These are phyloP conservation scores for Gossypium thurberi DNA, from an alignment of 345 rosid genomes.

Conservation along the genomic window DNA sequence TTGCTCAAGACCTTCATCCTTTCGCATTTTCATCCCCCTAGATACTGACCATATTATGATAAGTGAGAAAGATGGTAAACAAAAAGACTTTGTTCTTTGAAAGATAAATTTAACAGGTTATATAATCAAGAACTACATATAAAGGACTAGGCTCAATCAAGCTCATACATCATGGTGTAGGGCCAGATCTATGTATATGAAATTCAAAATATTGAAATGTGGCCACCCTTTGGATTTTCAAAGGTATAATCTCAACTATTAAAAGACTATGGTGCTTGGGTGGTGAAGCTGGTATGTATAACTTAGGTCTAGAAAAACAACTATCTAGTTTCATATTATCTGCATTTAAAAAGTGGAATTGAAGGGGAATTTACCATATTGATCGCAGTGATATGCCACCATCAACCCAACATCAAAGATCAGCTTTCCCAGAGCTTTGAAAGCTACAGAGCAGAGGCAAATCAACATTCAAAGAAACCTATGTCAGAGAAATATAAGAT, in stretches of 20 bases:
- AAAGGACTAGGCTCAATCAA: background rate
- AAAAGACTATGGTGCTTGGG: background rate
- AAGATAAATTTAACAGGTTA: background rate
- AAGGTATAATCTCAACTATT: slow-evolving; percentile 1
- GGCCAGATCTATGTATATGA: background rate
- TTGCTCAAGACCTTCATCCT: slow-evolving; percentile 57
- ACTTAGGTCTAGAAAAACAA: slow-evolving; percentile 5
- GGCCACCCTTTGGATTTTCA: background rate
- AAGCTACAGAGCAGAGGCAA: slow-evolving; percentile 41
- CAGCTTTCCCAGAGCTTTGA: slow-evolving; percentile 81
- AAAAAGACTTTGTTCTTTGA: background rate
- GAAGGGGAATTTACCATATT: slow-evolving; percentile 46
- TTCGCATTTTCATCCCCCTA: slow-evolving; percentile 36
- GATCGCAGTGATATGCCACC: slow-evolving; percentile 88
- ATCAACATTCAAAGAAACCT: background rate
- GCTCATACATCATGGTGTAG: background rate
- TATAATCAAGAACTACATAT: background rate
- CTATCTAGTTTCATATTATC: background rate
- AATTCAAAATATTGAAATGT: background rate
- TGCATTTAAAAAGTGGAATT: background rate
- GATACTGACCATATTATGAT: slow-evolving; percentile 41
- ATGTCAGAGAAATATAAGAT: background rate
- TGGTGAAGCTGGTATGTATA: background rate
- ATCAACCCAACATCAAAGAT: slow-evolving; percentile 70
- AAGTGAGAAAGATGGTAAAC: slow-evolving; percentile 1